These are phyloP conservation scores for Bipolaris oryzae DNA, from an alignment of 2,329 filamentous ascomycete genomes.

Conservation along the genomic window DNA sequence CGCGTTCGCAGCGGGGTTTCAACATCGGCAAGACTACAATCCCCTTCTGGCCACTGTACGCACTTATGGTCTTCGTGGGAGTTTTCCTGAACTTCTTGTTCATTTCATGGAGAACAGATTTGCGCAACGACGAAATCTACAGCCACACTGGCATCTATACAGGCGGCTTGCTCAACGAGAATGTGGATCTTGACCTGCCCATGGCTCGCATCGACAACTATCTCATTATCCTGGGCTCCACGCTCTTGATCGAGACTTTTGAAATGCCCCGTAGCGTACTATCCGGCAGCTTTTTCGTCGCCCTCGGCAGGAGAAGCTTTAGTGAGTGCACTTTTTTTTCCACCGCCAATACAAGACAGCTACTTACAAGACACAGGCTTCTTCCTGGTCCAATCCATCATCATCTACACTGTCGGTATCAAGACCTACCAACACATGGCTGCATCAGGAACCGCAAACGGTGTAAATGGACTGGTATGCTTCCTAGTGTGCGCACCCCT, in stretches of 20 bases:
- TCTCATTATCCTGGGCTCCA: slow-evolving; percentile 52
- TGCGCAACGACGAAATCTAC: slow-evolving; percentile 46
- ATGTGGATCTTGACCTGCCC: slow-evolving; percentile 43
- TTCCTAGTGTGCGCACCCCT: slow-evolving; percentile 33
- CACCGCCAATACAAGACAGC: background rate
- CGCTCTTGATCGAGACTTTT: slow-evolving; percentile 51
- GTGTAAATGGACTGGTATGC: slow-evolving; percentile 27
- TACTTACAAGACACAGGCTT: slow-evolving; percentile 42
- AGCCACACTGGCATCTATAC: slow-evolving; percentile 53
- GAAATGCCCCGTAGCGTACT: slow-evolving; percentile 47
- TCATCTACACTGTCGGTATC: slow-evolving; percentile 53
- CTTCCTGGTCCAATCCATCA: slow-evolving; percentile 51
- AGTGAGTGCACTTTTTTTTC: slow-evolving; percentile 43
- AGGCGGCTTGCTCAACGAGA: slow-evolving; percentile 45
- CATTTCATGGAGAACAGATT: slow-evolving; percentile 47
- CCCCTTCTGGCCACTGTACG: slow-evolving; percentile 43
- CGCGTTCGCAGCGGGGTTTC: slow-evolving; percentile 26
- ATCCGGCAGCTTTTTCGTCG: slow-evolving; percentile 43
- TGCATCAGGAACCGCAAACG: slow-evolving; percentile 14
- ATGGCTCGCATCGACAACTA: slow-evolving; percentile 53
- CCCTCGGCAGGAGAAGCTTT: slow-evolving; percentile 51
- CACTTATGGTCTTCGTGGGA: slow-evolving; percentile 42
- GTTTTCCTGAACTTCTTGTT: slow-evolving; percentile 53
- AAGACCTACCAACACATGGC: slow-evolving; percentile 52
- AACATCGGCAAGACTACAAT: slow-evolving; percentile 18